A percentile compares a stretch with the other conserved stretches of the same genome.
Conservation (phyloP, 352 stramenopile genomes). For the Pythium sukuiense region DNA sequence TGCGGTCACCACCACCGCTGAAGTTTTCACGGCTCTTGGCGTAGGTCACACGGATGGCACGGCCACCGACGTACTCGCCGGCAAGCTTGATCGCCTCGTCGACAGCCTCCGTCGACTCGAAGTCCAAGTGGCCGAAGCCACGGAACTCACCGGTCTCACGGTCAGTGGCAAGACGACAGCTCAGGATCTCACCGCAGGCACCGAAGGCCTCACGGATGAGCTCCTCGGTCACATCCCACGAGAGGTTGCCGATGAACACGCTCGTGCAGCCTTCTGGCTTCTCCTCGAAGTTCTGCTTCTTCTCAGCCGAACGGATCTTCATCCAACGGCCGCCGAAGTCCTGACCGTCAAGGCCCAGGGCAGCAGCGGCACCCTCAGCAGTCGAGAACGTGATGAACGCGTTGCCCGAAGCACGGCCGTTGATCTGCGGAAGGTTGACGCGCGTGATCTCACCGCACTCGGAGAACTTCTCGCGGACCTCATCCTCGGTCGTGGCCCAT, state of each 20-base stretch:
- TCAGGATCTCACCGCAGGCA: slow-evolving; percentile 94
- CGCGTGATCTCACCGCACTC: slow-evolving; percentile 88
- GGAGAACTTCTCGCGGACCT: slow-evolving; percentile 94
- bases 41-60: slow-evolving; percentile 95
- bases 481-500: slow-evolving; percentile 93
- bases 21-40: slow-evolving; percentile 71
- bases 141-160: slow-evolving; percentile 97
- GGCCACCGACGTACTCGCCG: slow-evolving; percentile 91
- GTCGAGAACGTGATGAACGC: slow-evolving; percentile 94
- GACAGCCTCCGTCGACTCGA: slow-evolving; percentile 92
- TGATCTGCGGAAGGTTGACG: slow-evolving; percentile 86
- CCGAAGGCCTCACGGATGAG: slow-evolving; percentile 91
- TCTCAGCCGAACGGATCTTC: slow-evolving; percentile 90
- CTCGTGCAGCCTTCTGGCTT: slow-evolving; percentile 95
- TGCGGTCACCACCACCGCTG: slow-evolving; percentile 18
- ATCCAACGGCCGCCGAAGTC: slow-evolving; percentile 96
- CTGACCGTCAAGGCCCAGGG: slow-evolving; percentile 91
- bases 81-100: slow-evolving; percentile 91
- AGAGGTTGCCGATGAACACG: slow-evolving; percentile 98
- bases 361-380: slow-evolving; percentile 67
- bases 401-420: slow-evolving; percentile 92
- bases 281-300: slow-evolving; percentile 84
- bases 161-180: slow-evolving; percentile 95
- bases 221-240: slow-evolving; percentile 96
- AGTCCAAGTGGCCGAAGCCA: slow-evolving; percentile 98